Conservation (phyloP, 345 rosid species). For the Jatropha curcas region DNA sequence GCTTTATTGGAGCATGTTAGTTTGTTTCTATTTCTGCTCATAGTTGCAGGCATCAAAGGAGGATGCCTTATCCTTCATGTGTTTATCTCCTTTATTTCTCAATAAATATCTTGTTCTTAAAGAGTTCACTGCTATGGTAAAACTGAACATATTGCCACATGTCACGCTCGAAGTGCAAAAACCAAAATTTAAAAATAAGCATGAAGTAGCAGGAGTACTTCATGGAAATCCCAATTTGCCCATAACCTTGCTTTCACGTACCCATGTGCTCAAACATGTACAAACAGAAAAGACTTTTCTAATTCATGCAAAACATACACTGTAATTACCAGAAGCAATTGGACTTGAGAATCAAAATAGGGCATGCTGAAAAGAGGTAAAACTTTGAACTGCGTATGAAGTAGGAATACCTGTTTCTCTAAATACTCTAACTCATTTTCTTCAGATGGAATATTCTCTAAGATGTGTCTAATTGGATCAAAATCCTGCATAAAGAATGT, state of each 20-base stretch:
- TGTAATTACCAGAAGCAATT: not conserved
- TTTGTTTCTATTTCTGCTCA: too few species aligned
- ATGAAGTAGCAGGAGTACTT: not conserved
- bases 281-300: not conserved
- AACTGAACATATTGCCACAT: not conserved
- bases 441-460: constrained; percentile 75
- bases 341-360: not conserved
- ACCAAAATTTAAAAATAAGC: not conserved
- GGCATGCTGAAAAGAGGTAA: not conserved
- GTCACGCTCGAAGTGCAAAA: not conserved
- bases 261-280: not conserved
- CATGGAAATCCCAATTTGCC: not conserved
- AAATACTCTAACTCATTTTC: constrained; percentile 66
- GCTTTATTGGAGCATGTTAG: too few species aligned
- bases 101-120: not conserved
- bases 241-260: not conserved
- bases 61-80: not conserved
- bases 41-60: too few species aligned
- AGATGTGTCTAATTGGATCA: constrained; percentile 78
- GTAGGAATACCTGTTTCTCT: constrained; percentile 78
- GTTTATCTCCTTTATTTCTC: not conserved
- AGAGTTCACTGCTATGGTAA: not conserved
- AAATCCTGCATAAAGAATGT: constrained; percentile 59
- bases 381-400: not conserved
- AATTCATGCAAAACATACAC: not conserved